phyloP scores from a whole-genome alignment of 176 grass and related monocot species.

The Panicum miliaceum region DNA sequence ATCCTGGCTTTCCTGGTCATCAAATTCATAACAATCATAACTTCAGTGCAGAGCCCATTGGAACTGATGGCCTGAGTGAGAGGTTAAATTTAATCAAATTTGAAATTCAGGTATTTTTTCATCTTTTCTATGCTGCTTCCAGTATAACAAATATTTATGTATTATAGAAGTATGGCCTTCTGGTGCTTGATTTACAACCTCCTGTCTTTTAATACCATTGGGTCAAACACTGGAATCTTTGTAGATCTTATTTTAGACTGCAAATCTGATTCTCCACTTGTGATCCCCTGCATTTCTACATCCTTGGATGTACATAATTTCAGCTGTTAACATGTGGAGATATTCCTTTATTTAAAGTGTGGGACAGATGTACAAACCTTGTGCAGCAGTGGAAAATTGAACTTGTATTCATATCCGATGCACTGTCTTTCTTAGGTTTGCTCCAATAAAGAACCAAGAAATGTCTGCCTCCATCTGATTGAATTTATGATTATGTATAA shows the following conservation, averaged over 20 bases:
- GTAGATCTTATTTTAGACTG: background rate
- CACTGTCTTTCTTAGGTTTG: background rate
- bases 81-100: slow-evolving; percentile 70
- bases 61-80: slow-evolving; percentile 50
- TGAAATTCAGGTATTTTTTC: slow-evolving; percentile 75
- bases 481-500: background rate
- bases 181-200: background rate
- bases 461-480: background rate
- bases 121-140: slow-evolving; percentile 16
- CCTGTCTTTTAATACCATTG: too few species aligned
- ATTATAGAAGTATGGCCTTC: slow-evolving; percentile 12
- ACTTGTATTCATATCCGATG: background rate
- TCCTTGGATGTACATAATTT: background rate
- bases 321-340: background rate
- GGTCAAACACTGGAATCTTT: background rate
- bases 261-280: background rate
- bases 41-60: slow-evolving; percentile 57
- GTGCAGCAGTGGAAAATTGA: background rate
- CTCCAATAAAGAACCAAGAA: background rate
- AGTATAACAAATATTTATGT: slow-evolving; percentile 2
- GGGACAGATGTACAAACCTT: background rate
- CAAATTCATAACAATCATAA: slow-evolving; percentile 57
- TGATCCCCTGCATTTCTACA: background rate
- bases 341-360: background rate
- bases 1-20: slow-evolving; percentile 53